phyloP scores from a whole-genome alignment of 768 basidiomycete genomes.

The Russula ochroleuca region DNA sequence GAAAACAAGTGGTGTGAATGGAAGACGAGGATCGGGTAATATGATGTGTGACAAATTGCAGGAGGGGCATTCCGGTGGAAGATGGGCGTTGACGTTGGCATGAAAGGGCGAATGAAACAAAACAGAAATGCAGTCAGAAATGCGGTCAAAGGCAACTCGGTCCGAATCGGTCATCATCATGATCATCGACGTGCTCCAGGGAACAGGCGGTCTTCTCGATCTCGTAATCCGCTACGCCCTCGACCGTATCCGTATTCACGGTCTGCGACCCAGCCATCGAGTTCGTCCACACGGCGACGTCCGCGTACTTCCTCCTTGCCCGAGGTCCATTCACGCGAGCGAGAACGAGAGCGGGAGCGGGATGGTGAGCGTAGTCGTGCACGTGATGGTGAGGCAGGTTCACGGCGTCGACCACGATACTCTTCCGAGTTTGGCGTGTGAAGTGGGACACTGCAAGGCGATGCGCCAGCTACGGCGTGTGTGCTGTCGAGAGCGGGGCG shows the following conservation, averaged over 20 bases:
- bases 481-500: constrained; percentile 19
- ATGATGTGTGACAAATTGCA: constrained; percentile 15
- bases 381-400: constrained; percentile 14
- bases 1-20: constrained; percentile 10
- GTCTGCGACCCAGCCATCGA: constrained; percentile 22
- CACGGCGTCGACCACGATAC: constrained; percentile 22
- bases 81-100: constrained; percentile 16
- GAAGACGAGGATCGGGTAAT: constrained; percentile 10
- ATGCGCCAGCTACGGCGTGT: constrained; percentile 19
- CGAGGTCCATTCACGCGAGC: background rate
- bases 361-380: constrained; percentile 9
- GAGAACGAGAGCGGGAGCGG: constrained; percentile 12
- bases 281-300: constrained; percentile 21
- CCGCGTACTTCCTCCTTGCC: constrained; percentile 17
- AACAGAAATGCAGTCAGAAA: constrained; percentile 1
- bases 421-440: constrained; percentile 4
- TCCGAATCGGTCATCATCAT: background rate
- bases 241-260: constrained; percentile 24
- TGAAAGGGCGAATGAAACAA: constrained; percentile 12
- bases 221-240: constrained; percentile 25
- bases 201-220: constrained; percentile 13
- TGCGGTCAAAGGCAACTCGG: background rate
- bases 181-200: constrained; percentile 5
- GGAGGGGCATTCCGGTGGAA: background rate
- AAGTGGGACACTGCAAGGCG: constrained; percentile 19